Base-by-base conservation (phyloP, 2,329 filamentous ascomycete species). In the Curvularia sp. region DNA sequence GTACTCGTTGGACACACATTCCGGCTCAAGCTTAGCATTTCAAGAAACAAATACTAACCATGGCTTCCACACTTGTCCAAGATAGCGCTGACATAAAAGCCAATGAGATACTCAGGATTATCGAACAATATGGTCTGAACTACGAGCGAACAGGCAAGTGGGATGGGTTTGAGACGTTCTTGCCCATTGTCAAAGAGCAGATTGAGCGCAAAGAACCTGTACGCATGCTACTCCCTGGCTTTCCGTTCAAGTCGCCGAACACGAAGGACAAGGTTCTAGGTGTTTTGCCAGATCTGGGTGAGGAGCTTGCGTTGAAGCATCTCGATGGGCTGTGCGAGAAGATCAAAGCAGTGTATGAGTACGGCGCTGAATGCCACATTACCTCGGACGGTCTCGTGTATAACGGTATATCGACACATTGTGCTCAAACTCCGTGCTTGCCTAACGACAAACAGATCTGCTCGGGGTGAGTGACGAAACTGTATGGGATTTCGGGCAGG, bases 241-340 rank as follows among this genome's bases (percentile, higher is more conserved):
- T 88, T 45, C 85, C 86, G 0, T 87, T 86, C 78, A 88, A 88
- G 65, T 87, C 84, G 0, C 82, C 85, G 10, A 87, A 87, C 60
- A 79, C 77, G 0, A 68, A 69, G 1, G 77, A 80, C 21, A 88
- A 89, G 57, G 83, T 86, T 0, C 71, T 87, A 5, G 84, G 79
- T n/a, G 61, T 61, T 1, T 60, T 80, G 13, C 80, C 80, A 1
- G 80, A 82, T 49, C 64, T 79, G 8, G 80, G 75, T 5, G 80
- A 81, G 56, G 77, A 80, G 53, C 65, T 81, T 42, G 79, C 79
- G 3, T 64, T 81, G 27, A 69, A 70, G n/a, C 78, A 78, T 55
- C 64, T 82, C 39, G 76, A 81, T 46, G 73, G 74, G 0, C 66
- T 82, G 4, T 80, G 78, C 36, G 68, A 75, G 28, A 74, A 74